These are phyloP conservation scores for Eurotiales sp. DNA, from an alignment of 2,329 filamentous ascomycete genomes.

Conservation along the genomic window DNA sequence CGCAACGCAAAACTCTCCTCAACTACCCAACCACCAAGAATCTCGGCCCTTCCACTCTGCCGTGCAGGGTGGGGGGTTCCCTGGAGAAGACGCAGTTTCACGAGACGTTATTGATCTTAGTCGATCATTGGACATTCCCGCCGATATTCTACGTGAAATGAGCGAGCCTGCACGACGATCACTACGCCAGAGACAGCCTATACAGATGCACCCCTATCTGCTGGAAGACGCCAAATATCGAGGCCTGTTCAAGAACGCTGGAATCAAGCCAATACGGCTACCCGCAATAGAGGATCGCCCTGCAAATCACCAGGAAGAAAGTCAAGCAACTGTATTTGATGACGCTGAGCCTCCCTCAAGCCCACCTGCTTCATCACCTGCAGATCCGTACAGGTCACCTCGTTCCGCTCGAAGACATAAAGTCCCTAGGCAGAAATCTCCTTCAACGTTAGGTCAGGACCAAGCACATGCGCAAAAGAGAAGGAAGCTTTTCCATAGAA, in stretches of 20 bases:
- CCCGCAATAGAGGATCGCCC: constrained; percentile 12
- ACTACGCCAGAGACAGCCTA: constrained; percentile 44
- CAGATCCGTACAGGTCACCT: constrained; percentile 14
- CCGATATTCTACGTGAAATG: constrained; percentile 25
- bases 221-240: constrained; percentile 45
- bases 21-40: neutral
- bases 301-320: constrained; percentile 23
- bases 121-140: constrained; percentile 23
- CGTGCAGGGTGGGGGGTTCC: neutral
- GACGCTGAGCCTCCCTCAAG: constrained; percentile 30
- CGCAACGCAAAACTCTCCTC: constrained; percentile 19
- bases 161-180: constrained; percentile 28
- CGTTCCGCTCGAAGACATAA: constrained; percentile 7
- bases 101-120: constrained; percentile 18
- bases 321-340: constrained; percentile 26
- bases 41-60: neutral
- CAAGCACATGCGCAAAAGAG: constrained; percentile 29
- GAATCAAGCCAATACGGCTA: constrained; percentile 41
- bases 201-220: constrained; percentile 47
- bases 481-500: constrained; percentile 29
- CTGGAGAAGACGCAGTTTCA: neutral
- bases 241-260: constrained; percentile 37
- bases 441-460: neutral
- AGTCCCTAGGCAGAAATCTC: neutral
- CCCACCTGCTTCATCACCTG: constrained; percentile 27